Evolutionary conservation across 768 basidiomycete genomes (phyloP).

Genomic region (Strobilomyces confusus): DNA sequence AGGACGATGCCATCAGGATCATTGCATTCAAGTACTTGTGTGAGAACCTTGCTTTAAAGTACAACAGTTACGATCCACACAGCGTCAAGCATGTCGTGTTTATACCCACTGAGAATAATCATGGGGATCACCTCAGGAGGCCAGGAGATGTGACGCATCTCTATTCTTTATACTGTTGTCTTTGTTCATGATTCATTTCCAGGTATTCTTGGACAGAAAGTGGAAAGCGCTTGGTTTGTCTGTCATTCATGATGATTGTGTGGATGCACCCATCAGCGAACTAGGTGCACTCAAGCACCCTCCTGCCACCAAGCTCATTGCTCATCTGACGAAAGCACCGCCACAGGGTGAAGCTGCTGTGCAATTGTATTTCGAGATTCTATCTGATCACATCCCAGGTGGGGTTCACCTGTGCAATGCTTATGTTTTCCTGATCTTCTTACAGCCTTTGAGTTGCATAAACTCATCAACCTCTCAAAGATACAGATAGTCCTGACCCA

Average conservation of each 20-base stretch:
- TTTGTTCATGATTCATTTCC: neutral
- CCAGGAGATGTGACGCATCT: neutral
- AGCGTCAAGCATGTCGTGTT: neutral
- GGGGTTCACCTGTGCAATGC: neutral
- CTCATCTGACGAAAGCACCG: neutral
- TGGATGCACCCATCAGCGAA: neutral
- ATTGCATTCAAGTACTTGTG: neutral
- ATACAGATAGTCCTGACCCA: neutral
- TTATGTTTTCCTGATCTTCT: neutral
- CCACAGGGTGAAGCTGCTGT: neutral
- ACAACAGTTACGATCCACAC: neutral
- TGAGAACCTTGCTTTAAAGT: neutral
- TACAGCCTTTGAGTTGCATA: neutral
- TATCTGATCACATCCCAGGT: neutral
- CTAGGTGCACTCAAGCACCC: neutral
- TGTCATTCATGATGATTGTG: neutral
- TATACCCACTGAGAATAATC: neutral
- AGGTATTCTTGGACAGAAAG: neutral
- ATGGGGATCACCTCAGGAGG: neutral
- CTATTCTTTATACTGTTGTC: neutral
- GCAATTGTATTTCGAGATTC: neutral
- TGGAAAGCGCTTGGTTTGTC: conserved; percentile 1
- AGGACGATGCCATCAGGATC: neutral
- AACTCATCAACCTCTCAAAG: neutral
- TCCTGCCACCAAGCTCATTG: neutral